These are phyloP conservation scores for Brasilioporus rufonigricans DNA, from an alignment of 768 basidiomycete species.

Conservation along the genomic window DNA sequence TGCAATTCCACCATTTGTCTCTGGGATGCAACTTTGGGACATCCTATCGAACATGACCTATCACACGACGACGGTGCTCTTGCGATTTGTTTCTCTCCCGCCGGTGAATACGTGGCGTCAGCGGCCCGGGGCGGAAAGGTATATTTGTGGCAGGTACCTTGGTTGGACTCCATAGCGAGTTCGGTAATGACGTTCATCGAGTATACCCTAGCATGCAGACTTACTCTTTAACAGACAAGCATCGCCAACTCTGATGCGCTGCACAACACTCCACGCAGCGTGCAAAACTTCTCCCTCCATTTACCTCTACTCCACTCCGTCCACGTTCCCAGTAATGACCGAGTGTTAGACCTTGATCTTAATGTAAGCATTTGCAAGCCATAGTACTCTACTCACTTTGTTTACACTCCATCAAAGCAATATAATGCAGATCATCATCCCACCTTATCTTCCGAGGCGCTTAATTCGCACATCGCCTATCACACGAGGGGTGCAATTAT, in stretches of 20 bases:
- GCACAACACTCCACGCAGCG: neutral
- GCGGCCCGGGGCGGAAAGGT: neutral
- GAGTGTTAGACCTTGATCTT: too few species aligned
- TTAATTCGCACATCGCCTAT: neutral
- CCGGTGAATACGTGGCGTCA: constrained; percentile 5
- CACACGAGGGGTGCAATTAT: too few species aligned
- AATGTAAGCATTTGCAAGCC: too few species aligned
- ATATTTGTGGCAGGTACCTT: neutral
- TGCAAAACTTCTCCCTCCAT: neutral
- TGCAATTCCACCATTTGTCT: neutral
- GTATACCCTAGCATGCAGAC: neutral
- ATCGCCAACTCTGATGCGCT: neutral
- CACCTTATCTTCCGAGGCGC: too few species aligned
- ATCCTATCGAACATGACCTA: neutral
- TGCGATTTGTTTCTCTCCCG: constrained; percentile 2
- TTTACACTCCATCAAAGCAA: neutral
- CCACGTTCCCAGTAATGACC: too few species aligned
- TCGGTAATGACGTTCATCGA: neutral
- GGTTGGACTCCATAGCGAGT: neutral
- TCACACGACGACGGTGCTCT: neutral
- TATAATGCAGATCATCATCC: too few species aligned
- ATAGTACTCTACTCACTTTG: too few species aligned
- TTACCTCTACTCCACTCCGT: too few species aligned
- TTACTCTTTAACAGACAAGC: neutral
- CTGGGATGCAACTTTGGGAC: neutral